A percentile compares a stretch with the other conserved stretches of the same genome.
phyloP scores from a whole-genome alignment of 73 alveolate genomes.

The Breviolum minutum region DNA sequence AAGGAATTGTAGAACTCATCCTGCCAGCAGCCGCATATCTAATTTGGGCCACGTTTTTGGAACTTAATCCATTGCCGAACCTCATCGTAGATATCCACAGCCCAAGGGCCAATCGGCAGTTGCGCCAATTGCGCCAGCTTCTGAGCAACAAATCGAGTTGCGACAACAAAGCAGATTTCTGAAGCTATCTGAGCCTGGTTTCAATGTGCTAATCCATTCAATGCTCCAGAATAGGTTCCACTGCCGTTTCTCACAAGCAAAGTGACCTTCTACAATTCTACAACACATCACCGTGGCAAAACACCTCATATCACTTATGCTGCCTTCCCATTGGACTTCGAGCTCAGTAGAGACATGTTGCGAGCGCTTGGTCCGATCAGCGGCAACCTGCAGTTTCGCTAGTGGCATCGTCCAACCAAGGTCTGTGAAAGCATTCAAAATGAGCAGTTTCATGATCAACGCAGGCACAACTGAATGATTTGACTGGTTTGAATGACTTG shows the following conservation, averaged over 20 bases:
- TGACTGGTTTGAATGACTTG: too few species aligned
- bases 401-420: not conserved
- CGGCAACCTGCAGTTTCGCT: constrained; percentile 38
- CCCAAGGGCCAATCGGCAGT: constrained; percentile 92
- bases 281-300: not conserved
- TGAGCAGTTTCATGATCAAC: too few species aligned
- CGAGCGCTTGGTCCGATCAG: constrained; percentile 76
- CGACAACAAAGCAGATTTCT: too few species aligned
- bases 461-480: too few species aligned
- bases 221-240: too few species aligned
- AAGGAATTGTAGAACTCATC: constrained; percentile 84
- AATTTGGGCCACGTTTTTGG: not conserved
- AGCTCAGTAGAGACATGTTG: constrained; percentile 72
- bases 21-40: not conserved
- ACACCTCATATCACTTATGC: not conserved
- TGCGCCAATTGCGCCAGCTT: constrained; percentile 73
- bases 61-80: not conserved
- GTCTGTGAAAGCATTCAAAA: not conserved
- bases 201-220: too few species aligned
- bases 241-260: too few species aligned
- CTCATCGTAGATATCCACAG: constrained; percentile 95
- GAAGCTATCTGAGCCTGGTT: not conserved
- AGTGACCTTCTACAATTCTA: not conserved
- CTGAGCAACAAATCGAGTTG: constrained; percentile 4
- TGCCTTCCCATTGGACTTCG: constrained; percentile 90